phyloP scores from a whole-genome alignment of 352 stramenopile genomes.

The Phytophthora vignae region DNA sequence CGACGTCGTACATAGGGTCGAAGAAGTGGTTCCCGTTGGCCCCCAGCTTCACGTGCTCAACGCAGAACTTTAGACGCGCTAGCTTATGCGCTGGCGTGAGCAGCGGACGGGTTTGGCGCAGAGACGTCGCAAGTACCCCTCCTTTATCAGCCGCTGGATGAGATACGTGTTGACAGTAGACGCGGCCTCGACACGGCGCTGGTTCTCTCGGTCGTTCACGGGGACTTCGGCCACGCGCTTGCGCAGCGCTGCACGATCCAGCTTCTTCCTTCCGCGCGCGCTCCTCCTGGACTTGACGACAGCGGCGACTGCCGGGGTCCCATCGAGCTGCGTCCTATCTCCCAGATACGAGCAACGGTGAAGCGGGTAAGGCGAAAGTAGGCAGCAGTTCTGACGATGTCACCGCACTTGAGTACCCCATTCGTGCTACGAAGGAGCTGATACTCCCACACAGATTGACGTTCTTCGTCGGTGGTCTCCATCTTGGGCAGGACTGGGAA shows the following conservation, averaged over 20 bases:
- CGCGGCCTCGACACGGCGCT: not conserved
- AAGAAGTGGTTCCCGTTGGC: not conserved
- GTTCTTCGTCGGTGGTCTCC: not conserved
- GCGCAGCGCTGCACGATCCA: not conserved
- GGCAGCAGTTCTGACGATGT: not conserved
- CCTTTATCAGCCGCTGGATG: constrained; percentile 1
- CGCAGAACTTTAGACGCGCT: not conserved
- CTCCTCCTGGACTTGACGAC: not conserved
- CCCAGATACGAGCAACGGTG: not conserved
- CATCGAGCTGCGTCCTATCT: not conserved
- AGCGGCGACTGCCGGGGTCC: not conserved
- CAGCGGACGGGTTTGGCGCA: constrained; percentile 8
- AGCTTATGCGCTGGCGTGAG: not conserved
- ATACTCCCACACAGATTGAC: not conserved
- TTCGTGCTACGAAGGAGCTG: not conserved
- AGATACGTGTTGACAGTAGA: not conserved
- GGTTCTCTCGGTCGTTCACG: not conserved
- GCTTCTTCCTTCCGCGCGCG: not conserved
- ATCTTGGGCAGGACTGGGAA: not conserved
- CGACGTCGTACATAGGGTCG: constrained; percentile 1
- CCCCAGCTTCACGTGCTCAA: not conserved
- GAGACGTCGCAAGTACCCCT: constrained; percentile 9
- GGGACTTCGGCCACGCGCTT: not conserved
- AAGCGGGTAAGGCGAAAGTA: not conserved
- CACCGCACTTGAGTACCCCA: not conserved